phyloP scores from a whole-genome alignment of 768 basidiomycete species.

The Panellus pusillus region DNA sequence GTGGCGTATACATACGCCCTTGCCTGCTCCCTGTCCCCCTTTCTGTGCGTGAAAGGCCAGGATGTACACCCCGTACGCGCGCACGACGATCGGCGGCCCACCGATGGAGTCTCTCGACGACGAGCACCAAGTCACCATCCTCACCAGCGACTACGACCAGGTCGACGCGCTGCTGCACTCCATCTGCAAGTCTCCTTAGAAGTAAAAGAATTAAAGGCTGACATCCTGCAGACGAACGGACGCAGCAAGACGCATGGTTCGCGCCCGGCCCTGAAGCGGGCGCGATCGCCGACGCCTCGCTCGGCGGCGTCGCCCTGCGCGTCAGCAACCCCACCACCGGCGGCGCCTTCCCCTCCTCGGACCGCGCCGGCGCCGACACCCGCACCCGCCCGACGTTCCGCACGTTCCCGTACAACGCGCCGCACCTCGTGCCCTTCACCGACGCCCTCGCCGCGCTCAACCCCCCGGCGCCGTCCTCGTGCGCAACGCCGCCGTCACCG shows the following conservation, averaged over 20 bases:
- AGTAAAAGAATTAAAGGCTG: not conserved
- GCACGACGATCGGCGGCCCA: no score
- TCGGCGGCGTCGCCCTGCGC: conserved; percentile 49
- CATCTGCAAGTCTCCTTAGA: conserved; percentile 43
- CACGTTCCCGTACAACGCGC: conserved; percentile 86
- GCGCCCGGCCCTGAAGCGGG: conserved; percentile 72
- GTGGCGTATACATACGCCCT: no score
- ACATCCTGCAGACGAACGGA: conserved; percentile 50
- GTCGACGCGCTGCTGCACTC: conserved; percentile 80
- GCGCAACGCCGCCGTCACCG: conserved; percentile 73
- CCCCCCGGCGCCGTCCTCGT: conserved; percentile 81
- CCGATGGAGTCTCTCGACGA: no score
- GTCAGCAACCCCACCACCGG: not conserved
- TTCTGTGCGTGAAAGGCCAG: no score
- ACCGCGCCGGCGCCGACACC: not conserved
- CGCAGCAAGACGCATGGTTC: conserved; percentile 76
- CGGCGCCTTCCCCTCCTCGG: not conserved
- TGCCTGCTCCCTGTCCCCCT: no score
- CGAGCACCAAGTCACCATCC: conserved; percentile 40
- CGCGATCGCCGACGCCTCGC: conserved; percentile 65
- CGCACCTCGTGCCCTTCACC: conserved; percentile 73
- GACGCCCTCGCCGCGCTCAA: conserved; percentile 74
- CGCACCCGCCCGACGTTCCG: conserved; percentile 47
- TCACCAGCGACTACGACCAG: conserved; percentile 71
- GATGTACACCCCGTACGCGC: no score